phyloP scores from a whole-genome alignment of 495 filamentous ascomycete genomes.

The Aspergillus kassunensis region DNA sequence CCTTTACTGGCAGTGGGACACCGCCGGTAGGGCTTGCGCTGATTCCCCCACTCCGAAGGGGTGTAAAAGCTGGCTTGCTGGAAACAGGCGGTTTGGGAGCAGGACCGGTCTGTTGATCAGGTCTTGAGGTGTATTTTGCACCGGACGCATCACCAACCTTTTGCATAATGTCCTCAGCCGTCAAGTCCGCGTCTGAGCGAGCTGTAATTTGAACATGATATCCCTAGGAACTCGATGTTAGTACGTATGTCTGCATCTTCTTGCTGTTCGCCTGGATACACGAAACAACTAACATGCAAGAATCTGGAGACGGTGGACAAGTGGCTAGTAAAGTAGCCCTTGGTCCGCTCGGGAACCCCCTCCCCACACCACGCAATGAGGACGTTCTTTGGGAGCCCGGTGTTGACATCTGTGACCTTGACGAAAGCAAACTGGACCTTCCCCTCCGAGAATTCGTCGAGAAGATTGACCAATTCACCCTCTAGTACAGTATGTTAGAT shows the following conservation, averaged over 20 bases:
- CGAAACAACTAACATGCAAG: slow-evolving; percentile 59
- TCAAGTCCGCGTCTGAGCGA: slow-evolving; percentile 81
- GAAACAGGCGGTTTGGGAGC: slow-evolving; percentile 65
- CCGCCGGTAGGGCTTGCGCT: slow-evolving; percentile 56
- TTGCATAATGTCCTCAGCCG: slow-evolving; percentile 80
- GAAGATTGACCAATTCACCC: slow-evolving; percentile 88
- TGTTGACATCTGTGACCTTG: slow-evolving; percentile 94
- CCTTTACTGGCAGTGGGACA: slow-evolving; percentile 44
- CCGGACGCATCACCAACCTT: slow-evolving; percentile 97
- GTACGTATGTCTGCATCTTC: neutral
- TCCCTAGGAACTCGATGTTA: slow-evolving; percentile 48
- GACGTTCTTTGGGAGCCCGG: slow-evolving; percentile 83
- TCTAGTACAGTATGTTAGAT: slow-evolving; percentile 48
- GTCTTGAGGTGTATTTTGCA: slow-evolving; percentile 78
- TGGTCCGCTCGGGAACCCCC: slow-evolving; percentile 95
- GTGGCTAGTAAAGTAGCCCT: slow-evolving; percentile 97
- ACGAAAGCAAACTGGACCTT: slow-evolving; percentile 95
- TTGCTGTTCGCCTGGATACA: neutral
- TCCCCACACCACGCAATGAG: slow-evolving; percentile 97
- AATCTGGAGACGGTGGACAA: slow-evolving; percentile 81
- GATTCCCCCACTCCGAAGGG: slow-evolving; percentile 63
- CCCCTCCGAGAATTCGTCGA: slow-evolving; percentile 96
- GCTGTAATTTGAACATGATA: slow-evolving; percentile 98
- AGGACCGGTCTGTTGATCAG: slow-evolving; percentile 42
- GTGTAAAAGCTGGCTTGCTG: slow-evolving; percentile 86